Percentiles rank a stretch among this genome's conserved stretches.
These are phyloP conservation scores for Botrytis tulipae DNA, from an alignment of 2,329 filamentous ascomycete species.

Conservation along the genomic window DNA sequence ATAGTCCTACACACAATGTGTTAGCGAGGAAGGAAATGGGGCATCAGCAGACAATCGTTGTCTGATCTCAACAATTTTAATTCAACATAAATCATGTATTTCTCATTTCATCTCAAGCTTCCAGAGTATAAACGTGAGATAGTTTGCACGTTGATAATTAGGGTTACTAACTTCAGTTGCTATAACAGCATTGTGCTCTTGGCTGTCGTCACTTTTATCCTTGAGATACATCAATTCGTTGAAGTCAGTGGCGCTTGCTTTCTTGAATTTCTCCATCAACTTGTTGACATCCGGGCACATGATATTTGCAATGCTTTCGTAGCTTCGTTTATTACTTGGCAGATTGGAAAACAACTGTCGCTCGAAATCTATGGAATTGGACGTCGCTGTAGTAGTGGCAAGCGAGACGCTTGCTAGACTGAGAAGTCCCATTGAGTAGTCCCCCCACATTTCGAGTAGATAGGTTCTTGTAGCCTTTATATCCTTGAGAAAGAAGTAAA, in stretches of 20 bases:
- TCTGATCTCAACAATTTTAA: background rate
- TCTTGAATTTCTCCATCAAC: conserved; percentile 36
- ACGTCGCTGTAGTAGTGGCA: background rate
- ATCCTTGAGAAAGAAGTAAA: conserved; percentile 42
- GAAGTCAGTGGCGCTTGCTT: background rate
- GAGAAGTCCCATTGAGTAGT: conserved; percentile 36
- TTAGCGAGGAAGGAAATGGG: background rate
- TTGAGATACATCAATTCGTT: background rate
- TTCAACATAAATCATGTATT: background rate
- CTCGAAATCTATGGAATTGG: too few species aligned
- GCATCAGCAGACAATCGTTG: background rate
- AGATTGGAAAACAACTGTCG: conserved; percentile 27
- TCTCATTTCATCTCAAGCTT: too few species aligned
- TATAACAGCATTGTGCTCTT: background rate
- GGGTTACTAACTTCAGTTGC: background rate
- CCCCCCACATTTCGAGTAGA: conserved; percentile 38
- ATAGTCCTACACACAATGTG: background rate
- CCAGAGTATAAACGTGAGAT: background rate
- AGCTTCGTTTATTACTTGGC: conserved; percentile 26
- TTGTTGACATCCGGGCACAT: conserved; percentile 35
- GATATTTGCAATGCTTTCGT: conserved; percentile 34
- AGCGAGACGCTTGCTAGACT: conserved; percentile 34
- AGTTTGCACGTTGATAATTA: background rate
- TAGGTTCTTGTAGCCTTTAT: conserved; percentile 38
- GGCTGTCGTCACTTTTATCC: background rate